These are phyloP conservation scores for Mycena belliarum DNA, from an alignment of 768 basidiomycete genomes.

Conservation along the genomic window DNA sequence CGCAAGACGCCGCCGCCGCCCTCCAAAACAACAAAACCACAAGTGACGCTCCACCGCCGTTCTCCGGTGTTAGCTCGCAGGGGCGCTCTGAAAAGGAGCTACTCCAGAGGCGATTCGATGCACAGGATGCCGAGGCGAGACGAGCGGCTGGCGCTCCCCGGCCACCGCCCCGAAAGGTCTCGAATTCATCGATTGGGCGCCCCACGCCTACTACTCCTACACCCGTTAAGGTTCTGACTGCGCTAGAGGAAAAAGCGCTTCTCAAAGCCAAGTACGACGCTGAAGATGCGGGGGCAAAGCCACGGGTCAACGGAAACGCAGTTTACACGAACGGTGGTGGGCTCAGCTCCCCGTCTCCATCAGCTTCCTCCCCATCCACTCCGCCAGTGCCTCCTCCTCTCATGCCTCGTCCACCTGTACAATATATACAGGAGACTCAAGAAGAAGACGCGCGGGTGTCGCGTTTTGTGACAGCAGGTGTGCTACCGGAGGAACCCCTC, in stretches of 20 bases:
- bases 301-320: constrained; percentile 29
- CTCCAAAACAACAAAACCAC: constrained; percentile 28
- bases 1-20: constrained; percentile 59
- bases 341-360: constrained; percentile 20
- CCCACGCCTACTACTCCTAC: constrained; percentile 38
- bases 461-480: constrained; percentile 37
- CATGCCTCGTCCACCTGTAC: constrained; percentile 72
- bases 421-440: constrained; percentile 82
- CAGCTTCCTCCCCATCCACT: constrained; percentile 17
- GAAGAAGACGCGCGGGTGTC: constrained; percentile 68
- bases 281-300: constrained; percentile 41
- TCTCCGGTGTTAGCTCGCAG: constrained; percentile 25
- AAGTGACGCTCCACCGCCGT: constrained; percentile 27
- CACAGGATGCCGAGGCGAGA: constrained; percentile 46
- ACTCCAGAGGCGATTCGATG: constrained; percentile 55
- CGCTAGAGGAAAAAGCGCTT: constrained; percentile 79
- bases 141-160: constrained; percentile 26
- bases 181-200: constrained; percentile 25
- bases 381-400: constrained; percentile 65
- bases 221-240: constrained; percentile 47
- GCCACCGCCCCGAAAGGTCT: constrained; percentile 21
- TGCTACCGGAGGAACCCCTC: constrained; percentile 22
- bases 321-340: constrained; percentile 20
- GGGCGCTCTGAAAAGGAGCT: constrained; percentile 57
- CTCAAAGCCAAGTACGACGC: constrained; percentile 64